These are phyloP conservation scores for Abrus pulchellus DNA, from an alignment of 306 rosid species.

Conservation along the genomic window DNA sequence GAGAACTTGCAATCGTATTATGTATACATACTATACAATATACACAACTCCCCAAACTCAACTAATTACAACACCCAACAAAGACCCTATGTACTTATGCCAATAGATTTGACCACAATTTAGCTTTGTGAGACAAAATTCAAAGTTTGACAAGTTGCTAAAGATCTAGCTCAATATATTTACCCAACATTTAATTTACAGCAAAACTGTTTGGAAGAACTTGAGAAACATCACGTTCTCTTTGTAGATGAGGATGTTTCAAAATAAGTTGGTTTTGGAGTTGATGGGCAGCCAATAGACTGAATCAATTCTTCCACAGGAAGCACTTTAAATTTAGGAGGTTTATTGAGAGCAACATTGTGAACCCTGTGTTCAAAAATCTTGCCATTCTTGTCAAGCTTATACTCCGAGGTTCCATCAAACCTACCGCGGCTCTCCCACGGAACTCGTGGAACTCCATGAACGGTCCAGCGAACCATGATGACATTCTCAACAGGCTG, in stretches of 20 bases:
- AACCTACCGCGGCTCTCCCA: conserved; percentile 11
- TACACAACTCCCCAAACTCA: neutral
- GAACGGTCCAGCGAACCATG: conserved; percentile 32
- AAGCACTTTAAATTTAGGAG: neutral
- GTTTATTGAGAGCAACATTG: neutral
- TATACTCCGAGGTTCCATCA: conserved; percentile 23
- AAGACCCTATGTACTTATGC: neutral
- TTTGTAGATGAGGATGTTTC: conserved; percentile 2
- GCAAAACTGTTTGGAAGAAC: neutral
- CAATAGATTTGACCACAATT: neutral
- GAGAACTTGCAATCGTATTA: neutral
- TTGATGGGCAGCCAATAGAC: neutral
- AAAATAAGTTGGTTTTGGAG: conserved; percentile 24
- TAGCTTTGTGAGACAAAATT: neutral
- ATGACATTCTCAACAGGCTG: conserved; percentile 1
- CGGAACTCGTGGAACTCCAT: conserved; percentile 19
- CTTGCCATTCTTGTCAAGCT: conserved; percentile 4
- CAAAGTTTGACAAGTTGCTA: neutral
- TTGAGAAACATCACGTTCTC: conserved; percentile 2
- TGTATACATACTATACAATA: neutral
- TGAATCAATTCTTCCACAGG: neutral
- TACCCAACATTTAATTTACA: neutral
- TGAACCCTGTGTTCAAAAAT: conserved; percentile 5
- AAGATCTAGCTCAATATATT: too few species aligned
- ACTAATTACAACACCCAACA: neutral